Evolutionary conservation across 2,329 filamentous ascomycete genomes (phyloP).

Genomic region (Fusarium sp.): DNA sequence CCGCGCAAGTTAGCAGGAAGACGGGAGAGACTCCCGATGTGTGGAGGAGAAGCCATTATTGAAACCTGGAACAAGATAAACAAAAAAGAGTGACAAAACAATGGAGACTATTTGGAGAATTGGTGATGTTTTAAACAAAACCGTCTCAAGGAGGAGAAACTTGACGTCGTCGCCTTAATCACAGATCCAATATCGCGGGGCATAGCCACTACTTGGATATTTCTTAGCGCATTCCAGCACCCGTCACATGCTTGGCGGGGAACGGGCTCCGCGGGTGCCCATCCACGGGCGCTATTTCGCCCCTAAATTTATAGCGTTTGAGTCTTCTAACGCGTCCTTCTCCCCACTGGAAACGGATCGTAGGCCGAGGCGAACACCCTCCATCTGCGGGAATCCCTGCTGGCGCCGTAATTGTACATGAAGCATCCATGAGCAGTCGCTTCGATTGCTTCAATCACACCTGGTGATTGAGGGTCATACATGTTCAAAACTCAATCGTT

Average conservation of each 20-base stretch:
- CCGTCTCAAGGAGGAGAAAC: conserved; percentile 16
- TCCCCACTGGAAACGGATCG: conserved; percentile 32
- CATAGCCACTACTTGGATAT: conserved; percentile 52
- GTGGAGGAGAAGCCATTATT: conserved; percentile 44
- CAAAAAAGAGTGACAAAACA: conserved; percentile 18
- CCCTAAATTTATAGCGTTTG: conserved; percentile 33
- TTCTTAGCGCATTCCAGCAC: conserved; percentile 46
- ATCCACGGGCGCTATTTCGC: neutral
- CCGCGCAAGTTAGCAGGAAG: conserved; percentile 79
- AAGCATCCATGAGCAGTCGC: neutral
- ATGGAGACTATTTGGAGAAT: conserved; percentile 3
- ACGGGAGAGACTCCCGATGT: conserved; percentile 75
- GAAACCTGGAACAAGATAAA: conserved; percentile 6
- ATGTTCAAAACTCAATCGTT: conserved; percentile 1
- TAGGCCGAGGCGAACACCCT: conserved; percentile 33
- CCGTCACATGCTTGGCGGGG: conserved; percentile 45
- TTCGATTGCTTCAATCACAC: conserved; percentile 11
- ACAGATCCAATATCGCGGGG: conserved; percentile 42
- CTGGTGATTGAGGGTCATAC: conserved; percentile 9
- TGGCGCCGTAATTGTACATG: conserved; percentile 42
- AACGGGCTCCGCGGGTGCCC: conserved; percentile 31
- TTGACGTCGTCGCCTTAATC: conserved; percentile 39
- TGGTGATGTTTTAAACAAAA: conserved; percentile 27
- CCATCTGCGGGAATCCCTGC: conserved; percentile 26
- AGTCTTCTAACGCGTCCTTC: conserved; percentile 13